Evolutionary conservation across 306 rosid genomes (phyloP), one percentile per base, ranked within the genome.

Genomic region (Cicer pinnatifidum): DNA sequence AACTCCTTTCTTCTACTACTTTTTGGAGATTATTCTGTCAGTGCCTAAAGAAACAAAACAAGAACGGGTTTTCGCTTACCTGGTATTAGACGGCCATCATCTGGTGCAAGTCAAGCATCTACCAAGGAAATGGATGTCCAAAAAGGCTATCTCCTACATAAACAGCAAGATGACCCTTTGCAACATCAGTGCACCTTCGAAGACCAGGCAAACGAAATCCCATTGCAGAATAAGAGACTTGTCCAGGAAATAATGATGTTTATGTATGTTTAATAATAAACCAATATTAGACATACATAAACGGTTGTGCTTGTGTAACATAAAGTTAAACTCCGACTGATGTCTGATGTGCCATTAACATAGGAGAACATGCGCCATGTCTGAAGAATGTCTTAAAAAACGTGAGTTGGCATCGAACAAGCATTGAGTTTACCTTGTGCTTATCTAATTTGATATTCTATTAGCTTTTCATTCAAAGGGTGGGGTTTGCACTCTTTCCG

Each of bases 11-110:
- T 46, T 46, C 15, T 11, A 46, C 51, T 46, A 46, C 7, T 46
- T 46, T 13, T 11, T 46, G 0, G 5, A 28, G 35, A 28, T 28
- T 3, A 28, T 28, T 28, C 35, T 28, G 35, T 28, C 35, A 28
- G 35, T 3, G 35, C 35, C 35, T 28, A 28, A 28, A 28, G 35
- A 81, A 81, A 54, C 56, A 61, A 35, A 54, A 23, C 12, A 10
- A n/a, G 53, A 68, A 82, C 61, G 80, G 85, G 75, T 48, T 40
- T 83, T 64, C 83, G 39, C 46, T 78, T 78, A 47, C 78, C 77
- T n/a, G 78, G 68, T 45, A 69, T 73, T 10, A 75, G 50, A 50
- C 19, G 71, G 15, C 44, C 83, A 52, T 63, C 82, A 13, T 78
- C 41, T 6, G 37, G 45, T 37, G 56, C 65, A 57, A 20, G 35